These are phyloP conservation scores for Lactarius sanguifluus DNA, from an alignment of 768 basidiomycete species.

Conservation along the genomic window DNA sequence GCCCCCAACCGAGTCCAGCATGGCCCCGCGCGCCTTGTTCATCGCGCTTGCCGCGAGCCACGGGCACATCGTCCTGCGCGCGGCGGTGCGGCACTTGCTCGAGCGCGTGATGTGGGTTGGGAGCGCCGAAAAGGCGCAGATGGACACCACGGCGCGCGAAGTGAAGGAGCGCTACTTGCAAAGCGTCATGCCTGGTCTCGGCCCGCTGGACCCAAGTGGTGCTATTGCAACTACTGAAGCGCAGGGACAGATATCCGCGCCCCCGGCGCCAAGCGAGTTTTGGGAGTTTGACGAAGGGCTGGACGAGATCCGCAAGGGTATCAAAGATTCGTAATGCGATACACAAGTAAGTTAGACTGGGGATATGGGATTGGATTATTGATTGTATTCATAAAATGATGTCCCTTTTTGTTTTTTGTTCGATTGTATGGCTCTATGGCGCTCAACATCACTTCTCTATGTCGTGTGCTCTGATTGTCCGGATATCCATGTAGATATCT, in stretches of 20 bases:
- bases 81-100: constrained; percentile 62
- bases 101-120: constrained; percentile 78
- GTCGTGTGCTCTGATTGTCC: neutral
- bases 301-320: constrained; percentile 65
- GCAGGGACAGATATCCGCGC: neutral
- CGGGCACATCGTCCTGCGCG: constrained; percentile 70
- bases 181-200: constrained; percentile 34
- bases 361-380: neutral
- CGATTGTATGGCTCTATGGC: neutral
- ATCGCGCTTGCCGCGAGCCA: constrained; percentile 85
- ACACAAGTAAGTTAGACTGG: neutral
- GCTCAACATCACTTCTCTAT: neutral
- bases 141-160: constrained; percentile 54
- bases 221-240: neutral
- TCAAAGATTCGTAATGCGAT: constrained; percentile 47
- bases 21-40: constrained; percentile 35
- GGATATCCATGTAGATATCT: neutral
- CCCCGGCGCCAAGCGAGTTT: constrained; percentile 40
- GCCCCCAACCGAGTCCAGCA: constrained; percentile 16
- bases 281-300: constrained; percentile 75
- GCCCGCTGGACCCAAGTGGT: constrained; percentile 28
- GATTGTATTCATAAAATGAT: neutral
- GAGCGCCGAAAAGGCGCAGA: constrained; percentile 60
- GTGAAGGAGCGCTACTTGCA: constrained; percentile 47
- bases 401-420: neutral